These are phyloP conservation scores for Dendrobium chrysotoxum DNA, from an alignment of 106 monocot genomes.

Conservation along the genomic window DNA sequence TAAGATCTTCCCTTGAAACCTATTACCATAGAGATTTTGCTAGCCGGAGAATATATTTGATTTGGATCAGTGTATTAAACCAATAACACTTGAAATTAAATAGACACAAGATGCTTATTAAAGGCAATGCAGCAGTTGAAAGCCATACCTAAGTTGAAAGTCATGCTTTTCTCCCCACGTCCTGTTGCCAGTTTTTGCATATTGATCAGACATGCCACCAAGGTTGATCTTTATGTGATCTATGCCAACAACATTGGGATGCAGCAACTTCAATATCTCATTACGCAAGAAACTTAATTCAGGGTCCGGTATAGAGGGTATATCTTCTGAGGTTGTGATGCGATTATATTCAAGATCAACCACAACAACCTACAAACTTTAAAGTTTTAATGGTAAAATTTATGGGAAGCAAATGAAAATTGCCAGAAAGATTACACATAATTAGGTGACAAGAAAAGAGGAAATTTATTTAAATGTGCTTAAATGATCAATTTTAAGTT, in stretches of 20 bases:
- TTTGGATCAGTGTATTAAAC: background rate
- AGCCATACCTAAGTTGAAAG: slow-evolving; percentile 69
- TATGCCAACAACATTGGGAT: slow-evolving; percentile 87
- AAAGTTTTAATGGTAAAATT: slow-evolving; percentile 5
- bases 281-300: slow-evolving; percentile 60
- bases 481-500: background rate
- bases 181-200: slow-evolving; percentile 33
- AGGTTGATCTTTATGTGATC: slow-evolving; percentile 73
- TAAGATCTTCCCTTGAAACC: background rate
- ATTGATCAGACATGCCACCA: slow-evolving; percentile 50
- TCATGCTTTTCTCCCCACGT: slow-evolving; percentile 82
- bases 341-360: slow-evolving; percentile 93
- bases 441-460: background rate
- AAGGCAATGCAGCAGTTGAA: background rate
- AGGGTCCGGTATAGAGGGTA: slow-evolving; percentile 82
- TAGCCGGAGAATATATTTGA: background rate
- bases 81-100: background rate
- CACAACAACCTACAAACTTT: slow-evolving; percentile 78
- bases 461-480: background rate
- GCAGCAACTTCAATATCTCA: slow-evolving; percentile 72
- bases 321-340: slow-evolving; percentile 82
- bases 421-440: background rate
- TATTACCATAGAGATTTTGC: background rate
- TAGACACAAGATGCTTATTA: background rate
- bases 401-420: background rate